Conservation (phyloP, 2,329 filamentous ascomycete genomes). For the Xylaria sp. region DNA sequence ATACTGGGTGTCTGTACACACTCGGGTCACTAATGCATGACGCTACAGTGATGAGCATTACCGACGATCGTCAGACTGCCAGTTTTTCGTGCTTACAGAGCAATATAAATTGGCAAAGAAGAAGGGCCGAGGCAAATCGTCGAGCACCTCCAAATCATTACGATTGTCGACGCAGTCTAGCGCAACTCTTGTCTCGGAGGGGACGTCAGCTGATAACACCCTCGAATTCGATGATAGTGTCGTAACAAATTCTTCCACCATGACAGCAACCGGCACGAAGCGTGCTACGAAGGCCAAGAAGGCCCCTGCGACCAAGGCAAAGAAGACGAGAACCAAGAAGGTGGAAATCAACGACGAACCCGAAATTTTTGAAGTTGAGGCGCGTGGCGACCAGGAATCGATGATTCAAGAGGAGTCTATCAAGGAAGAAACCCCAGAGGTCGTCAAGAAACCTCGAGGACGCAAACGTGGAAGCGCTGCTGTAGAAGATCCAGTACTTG, state of each 20-base stretch:
- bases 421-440: slow-evolving; percentile 29
- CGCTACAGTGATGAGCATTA: slow-evolving; percentile 72
- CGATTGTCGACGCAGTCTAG: slow-evolving; percentile 57
- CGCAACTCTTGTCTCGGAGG: slow-evolving; percentile 46
- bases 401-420: slow-evolving; percentile 28
- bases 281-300: slow-evolving; percentile 50
- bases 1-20: background rate
- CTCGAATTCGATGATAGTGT: slow-evolving; percentile 54
- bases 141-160: slow-evolving; percentile 62
- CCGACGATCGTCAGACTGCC: slow-evolving; percentile 69
- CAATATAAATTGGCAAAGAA: slow-evolving; percentile 52
- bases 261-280: slow-evolving; percentile 49
- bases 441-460: slow-evolving; percentile 41
- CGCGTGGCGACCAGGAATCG: slow-evolving; percentile 1
- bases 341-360: slow-evolving; percentile 47
- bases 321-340: slow-evolving; percentile 48
- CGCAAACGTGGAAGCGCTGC: slow-evolving; percentile 61
- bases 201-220: slow-evolving; percentile 43
- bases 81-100: slow-evolving; percentile 70
- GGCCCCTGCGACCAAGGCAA: slow-evolving; percentile 41
- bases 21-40: slow-evolving; percentile 8
- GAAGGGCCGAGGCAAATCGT: slow-evolving; percentile 48
- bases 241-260: slow-evolving; percentile 54
- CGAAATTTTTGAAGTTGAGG: slow-evolving; percentile 30
- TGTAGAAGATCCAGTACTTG: slow-evolving; percentile 44